A percentile compares a stretch with the other conserved stretches of the same genome.
Evolutionary conservation across 176 grass and related monocot genomes (phyloP).

Genomic region (Tillandsia leiboldiana): DNA sequence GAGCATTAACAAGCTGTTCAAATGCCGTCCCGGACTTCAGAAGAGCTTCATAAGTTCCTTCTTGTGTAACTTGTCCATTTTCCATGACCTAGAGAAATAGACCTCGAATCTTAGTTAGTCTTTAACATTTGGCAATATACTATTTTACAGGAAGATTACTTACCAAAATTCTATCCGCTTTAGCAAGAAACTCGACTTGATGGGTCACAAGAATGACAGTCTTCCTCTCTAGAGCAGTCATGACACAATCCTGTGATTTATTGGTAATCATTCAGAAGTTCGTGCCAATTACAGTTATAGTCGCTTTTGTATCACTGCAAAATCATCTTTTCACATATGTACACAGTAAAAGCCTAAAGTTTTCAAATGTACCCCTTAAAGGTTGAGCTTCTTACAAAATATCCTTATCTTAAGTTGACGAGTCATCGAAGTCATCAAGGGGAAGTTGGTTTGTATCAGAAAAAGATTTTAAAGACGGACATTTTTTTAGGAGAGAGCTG

Average conservation of each 20-base stretch:
- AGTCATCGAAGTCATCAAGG: too few relatives aligned
- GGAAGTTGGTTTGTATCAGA: not conserved
- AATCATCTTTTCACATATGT: too few relatives aligned
- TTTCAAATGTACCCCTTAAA: too few relatives aligned
- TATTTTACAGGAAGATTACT: conserved; percentile 8
- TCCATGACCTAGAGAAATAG: conserved; percentile 50
- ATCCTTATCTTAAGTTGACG: not conserved
- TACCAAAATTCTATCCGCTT: conserved; percentile 76
- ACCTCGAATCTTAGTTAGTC: not conserved
- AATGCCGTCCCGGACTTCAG: conserved; percentile 53
- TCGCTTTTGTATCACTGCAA: not conserved
- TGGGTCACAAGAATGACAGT: conserved; percentile 84
- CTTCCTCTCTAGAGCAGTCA: conserved; percentile 50
- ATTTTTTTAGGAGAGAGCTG: too few relatives aligned
- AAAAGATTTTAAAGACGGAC: not conserved
- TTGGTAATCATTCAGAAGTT: conserved; percentile 1
- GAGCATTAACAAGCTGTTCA: conserved; percentile 57
- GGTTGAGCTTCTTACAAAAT: too few relatives aligned
- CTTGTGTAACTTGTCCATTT: conserved; percentile 59
- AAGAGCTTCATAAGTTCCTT: conserved; percentile 49
- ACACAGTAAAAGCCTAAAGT: too few relatives aligned
- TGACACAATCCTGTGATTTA: conserved; percentile 53
- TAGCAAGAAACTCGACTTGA: conserved; percentile 81
- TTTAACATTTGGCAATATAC: not conserved
- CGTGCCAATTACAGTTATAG: not conserved